Evolutionary conservation across 148 eudicot species (phyloP).

Genomic region (Spergularia bocconei): DNA sequence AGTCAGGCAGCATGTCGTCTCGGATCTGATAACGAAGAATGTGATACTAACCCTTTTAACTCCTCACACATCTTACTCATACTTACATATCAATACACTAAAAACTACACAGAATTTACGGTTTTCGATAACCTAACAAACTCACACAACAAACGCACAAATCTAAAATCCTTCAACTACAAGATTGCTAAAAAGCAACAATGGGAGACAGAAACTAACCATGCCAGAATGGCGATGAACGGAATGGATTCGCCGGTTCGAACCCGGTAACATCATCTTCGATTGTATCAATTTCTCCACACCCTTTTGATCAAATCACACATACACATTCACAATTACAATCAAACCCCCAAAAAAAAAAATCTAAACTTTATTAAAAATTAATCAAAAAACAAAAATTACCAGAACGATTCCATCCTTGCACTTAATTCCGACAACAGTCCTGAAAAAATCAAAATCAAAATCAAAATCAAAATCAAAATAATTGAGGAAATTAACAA

Average conservation of each 20-base stretch:
- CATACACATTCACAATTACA: background rate
- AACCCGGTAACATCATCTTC: slow-evolving; percentile 96
- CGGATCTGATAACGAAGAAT: no score
- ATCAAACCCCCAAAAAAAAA: background rate
- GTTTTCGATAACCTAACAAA: no score
- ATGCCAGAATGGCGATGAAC: slow-evolving; percentile 92
- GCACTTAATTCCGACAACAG: slow-evolving; percentile 77
- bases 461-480: background rate
- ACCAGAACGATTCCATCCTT: slow-evolving; percentile 88
- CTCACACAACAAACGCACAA: no score
- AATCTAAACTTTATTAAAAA: background rate
- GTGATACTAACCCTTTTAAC: no score
- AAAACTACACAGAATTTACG: no score
- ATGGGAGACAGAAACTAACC: slow-evolving; percentile 36
- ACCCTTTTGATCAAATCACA: slow-evolving; percentile 41
- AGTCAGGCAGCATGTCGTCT: no score
- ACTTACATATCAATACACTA: no score
- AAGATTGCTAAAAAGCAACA: background rate
- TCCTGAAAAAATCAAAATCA: slow-evolving; percentile 32
- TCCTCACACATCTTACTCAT: no score
- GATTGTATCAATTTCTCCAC: slow-evolving; percentile 91
- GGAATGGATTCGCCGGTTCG: slow-evolving; percentile 84
- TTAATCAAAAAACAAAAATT: background rate
- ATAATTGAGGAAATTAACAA: background rate
- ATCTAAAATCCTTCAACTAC: no score